Evolutionary conservation across 768 basidiomycete species (phyloP).

Genomic region (Lactarius deliciosus): DNA sequence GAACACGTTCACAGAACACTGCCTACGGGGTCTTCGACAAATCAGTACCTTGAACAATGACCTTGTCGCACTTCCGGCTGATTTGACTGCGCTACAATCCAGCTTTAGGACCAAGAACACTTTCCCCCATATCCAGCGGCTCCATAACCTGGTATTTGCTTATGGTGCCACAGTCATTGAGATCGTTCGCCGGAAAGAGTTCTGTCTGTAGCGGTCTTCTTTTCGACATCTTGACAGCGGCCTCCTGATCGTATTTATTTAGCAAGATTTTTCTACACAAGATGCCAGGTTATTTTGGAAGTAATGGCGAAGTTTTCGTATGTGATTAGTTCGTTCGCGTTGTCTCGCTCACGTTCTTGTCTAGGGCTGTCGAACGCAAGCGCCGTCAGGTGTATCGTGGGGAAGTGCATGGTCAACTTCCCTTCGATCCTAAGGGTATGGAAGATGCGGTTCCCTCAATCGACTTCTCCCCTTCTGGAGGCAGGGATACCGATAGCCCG

Average conservation of each 20-base stretch:
- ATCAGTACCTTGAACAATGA: conserved; percentile 82
- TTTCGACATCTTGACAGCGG: neutral
- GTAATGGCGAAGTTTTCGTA: conserved; percentile 87
- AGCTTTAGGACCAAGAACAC: conserved; percentile 74
- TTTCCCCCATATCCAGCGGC: conserved; percentile 86
- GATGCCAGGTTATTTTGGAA: conserved; percentile 78
- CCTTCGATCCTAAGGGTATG: conserved; percentile 81
- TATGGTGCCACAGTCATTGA: conserved; percentile 92
- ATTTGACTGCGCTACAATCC: conserved; percentile 62
- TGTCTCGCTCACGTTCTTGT: conserved; percentile 15
- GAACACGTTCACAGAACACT: conserved; percentile 73
- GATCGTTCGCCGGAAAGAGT: conserved; percentile 87
- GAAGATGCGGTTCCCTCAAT: conserved; percentile 76
- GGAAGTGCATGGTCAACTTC: conserved; percentile 82
- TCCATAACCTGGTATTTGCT: conserved; percentile 88
- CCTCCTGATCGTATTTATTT: conserved; percentile 12
- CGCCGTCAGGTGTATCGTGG: conserved; percentile 82
- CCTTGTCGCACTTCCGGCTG: conserved; percentile 69
- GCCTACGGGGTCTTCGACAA: conserved; percentile 62
- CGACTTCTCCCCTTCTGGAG: conserved; percentile 74
- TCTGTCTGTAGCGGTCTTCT: conserved; percentile 50
- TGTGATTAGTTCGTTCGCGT: conserved; percentile 34
- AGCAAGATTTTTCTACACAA: conserved; percentile 80
- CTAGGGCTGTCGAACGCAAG: conserved; percentile 72
- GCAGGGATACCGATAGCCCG: conserved; percentile 46